These are phyloP conservation scores for Tilletia horrida DNA, from an alignment of 1,284 basidiomycete genomes.

Conservation along the genomic window DNA sequence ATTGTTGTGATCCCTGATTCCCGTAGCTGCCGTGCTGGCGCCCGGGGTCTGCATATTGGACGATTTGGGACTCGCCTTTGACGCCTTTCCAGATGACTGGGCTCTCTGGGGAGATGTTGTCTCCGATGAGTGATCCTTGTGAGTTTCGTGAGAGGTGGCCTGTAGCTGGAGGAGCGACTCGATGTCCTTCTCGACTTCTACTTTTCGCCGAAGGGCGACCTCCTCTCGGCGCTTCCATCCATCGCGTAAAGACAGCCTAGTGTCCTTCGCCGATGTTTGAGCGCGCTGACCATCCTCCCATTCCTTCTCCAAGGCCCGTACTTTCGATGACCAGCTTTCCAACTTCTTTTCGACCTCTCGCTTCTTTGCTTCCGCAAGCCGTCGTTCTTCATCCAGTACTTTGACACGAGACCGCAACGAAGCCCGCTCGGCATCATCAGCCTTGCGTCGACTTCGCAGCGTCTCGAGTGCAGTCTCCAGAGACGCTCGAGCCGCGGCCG, in stretches of 20 bases:
- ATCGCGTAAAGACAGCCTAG: constrained; percentile 12
- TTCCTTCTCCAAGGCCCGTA: constrained; percentile 3
- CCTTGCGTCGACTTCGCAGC: constrained; percentile 71
- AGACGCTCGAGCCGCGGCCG: constrained; percentile 60
- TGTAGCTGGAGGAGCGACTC: background rate
- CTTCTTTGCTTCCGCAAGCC: constrained; percentile 72
- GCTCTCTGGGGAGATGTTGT: too few species aligned
- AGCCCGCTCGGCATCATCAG: constrained; percentile 73
- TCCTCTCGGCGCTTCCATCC: constrained; percentile 14
- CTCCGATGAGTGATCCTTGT: too few species aligned
- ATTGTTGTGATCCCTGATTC: constrained; percentile 11
- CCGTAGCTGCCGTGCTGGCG: too few species aligned
- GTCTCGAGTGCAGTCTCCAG: constrained; percentile 72
- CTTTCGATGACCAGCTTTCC: constrained; percentile 68
- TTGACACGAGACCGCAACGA: constrained; percentile 80
- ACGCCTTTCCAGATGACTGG: too few species aligned
- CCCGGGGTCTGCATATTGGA: too few species aligned
- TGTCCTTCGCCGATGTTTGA: constrained; percentile 14
- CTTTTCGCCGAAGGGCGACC: background rate
- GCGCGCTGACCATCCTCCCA: constrained; percentile 2
- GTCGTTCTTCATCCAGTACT: constrained; percentile 77
- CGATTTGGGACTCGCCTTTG: too few species aligned
- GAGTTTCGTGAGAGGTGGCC: too few species aligned
- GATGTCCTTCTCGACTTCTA: background rate
- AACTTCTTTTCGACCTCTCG: constrained; percentile 84